Conservation (phyloP, 495 filamentous ascomycete species). For the Podospora anserina region DNA sequence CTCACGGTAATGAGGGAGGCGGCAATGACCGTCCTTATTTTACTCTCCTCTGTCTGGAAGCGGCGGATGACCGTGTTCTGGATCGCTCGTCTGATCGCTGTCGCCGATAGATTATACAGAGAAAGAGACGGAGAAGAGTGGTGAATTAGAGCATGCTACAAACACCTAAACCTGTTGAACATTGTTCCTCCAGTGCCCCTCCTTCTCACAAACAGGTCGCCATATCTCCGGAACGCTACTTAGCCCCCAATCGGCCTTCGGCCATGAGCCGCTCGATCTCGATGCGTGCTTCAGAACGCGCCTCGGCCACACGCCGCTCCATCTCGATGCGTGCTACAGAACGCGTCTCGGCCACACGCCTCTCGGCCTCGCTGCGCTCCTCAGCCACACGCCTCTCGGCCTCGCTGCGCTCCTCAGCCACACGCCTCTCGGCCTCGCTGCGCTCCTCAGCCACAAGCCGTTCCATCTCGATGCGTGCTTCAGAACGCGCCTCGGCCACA, state of each 20-base stretch:
- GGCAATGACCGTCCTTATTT: not conserved
- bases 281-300: constrained; percentile 2
- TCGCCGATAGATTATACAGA: not conserved
- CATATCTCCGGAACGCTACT: not conserved
- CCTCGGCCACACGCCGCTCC: not conserved
- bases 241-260: not conserved
- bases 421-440: not conserved
- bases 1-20: not conserved
- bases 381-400: not conserved
- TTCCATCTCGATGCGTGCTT: too few species aligned
- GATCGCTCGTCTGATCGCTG: not conserved
- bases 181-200: not conserved
- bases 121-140: not conserved
- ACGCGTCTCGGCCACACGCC: constrained; percentile 3
- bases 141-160: not conserved
- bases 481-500: not conserved
- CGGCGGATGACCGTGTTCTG: not conserved
- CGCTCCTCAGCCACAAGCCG: too few species aligned
- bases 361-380: not conserved
- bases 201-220: not conserved
- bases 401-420: not conserved
- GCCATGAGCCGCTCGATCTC: constrained; percentile 3
- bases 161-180: not conserved
- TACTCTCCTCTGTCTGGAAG: not conserved
- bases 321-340: constrained; percentile 2